Evolutionary conservation across 306 rosid species (phyloP).

Genomic region (Coriaria nepalensis): DNA sequence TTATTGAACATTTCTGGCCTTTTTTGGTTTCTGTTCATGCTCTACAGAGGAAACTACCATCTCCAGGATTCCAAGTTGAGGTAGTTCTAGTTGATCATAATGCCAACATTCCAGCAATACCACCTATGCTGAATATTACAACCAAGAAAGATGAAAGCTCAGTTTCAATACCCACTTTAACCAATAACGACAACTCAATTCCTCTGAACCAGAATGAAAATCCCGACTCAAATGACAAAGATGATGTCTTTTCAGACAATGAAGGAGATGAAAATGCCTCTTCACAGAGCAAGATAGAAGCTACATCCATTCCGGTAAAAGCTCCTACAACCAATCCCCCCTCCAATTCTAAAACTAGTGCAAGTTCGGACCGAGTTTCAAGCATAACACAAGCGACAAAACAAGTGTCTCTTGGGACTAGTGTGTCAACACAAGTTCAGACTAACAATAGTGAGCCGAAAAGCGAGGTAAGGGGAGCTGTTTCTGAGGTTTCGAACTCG

Average conservation of each 20-base stretch:
- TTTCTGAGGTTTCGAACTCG: constrained; percentile 33
- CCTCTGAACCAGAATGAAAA: constrained; percentile 26
- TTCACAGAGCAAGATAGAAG: constrained; percentile 50
- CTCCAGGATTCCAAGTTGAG: constrained; percentile 94
- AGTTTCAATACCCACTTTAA: constrained; percentile 29
- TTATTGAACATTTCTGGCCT: background rate
- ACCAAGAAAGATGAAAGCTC: constrained; percentile 56
- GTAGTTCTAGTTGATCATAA: constrained; percentile 62
- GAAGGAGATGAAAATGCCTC: constrained; percentile 60
- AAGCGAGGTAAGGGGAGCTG: constrained; percentile 26
- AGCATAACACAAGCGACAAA: constrained; percentile 47
- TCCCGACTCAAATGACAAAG: constrained; percentile 37
- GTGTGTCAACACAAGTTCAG: constrained; percentile 17
- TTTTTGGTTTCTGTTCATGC: constrained; percentile 8
- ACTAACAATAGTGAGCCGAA: constrained; percentile 30
- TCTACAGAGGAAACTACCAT: constrained; percentile 82
- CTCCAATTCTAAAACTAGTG: constrained; percentile 29
- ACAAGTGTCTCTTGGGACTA: constrained; percentile 51
- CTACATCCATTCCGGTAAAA: constrained; percentile 21
- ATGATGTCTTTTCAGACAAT: constrained; percentile 82
- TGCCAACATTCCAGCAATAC: constrained; percentile 22
- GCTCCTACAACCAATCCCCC: constrained; percentile 24
- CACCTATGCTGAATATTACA: constrained; percentile 30
- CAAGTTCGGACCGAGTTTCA: constrained; percentile 32
- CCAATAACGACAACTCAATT: constrained; percentile 20